A percentile compares a stretch with the other conserved stretches of the same genome.
phyloP scores from a whole-genome alignment of 1,284 basidiomycete genomes.

The Rhodotorula sp. region DNA sequence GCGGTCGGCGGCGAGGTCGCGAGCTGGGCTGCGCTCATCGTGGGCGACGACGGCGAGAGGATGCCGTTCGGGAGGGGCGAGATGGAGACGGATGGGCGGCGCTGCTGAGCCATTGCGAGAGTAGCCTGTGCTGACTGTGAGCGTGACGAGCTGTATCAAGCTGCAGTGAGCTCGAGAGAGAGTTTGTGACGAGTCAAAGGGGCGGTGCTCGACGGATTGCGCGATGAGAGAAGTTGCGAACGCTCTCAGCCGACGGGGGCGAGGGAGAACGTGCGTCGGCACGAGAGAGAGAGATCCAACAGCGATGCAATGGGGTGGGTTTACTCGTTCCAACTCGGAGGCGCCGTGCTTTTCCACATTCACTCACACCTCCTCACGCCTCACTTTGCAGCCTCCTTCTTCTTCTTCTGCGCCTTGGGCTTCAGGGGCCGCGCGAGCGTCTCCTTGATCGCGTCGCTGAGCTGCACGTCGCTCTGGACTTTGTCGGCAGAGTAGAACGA shows the following conservation, averaged over 20 bases:
- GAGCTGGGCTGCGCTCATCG: neutral
- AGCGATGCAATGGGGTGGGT: neutral
- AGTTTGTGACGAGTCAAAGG: neutral
- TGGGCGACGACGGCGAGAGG: conserved; percentile 2
- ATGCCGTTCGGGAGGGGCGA: neutral
- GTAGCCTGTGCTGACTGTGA: neutral
- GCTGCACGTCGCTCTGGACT: conserved; percentile 80
- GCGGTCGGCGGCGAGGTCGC: conserved; percentile 13
- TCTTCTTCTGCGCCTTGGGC: conserved; percentile 87
- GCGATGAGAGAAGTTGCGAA: too few relatives aligned
- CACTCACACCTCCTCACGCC: neutral
- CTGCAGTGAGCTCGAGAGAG: neutral
- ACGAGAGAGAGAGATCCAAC: too few relatives aligned
- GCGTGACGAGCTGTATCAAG: neutral
- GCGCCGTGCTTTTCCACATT: neutral
- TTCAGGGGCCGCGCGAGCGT: conserved; percentile 75
- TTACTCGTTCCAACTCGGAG: neutral
- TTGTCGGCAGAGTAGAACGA: conserved; percentile 90
- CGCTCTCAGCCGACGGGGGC: too few relatives aligned
- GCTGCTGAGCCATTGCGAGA: neutral
- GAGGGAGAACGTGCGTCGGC: too few relatives aligned
- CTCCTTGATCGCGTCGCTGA: conserved; percentile 81
- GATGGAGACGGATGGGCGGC: conserved; percentile 12
- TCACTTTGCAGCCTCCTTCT: conserved; percentile 56
- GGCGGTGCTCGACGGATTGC: neutral